These are phyloP conservation scores for Beauveria sp. DNA, from an alignment of 2,329 filamentous ascomycete genomes.

Conservation along the genomic window DNA sequence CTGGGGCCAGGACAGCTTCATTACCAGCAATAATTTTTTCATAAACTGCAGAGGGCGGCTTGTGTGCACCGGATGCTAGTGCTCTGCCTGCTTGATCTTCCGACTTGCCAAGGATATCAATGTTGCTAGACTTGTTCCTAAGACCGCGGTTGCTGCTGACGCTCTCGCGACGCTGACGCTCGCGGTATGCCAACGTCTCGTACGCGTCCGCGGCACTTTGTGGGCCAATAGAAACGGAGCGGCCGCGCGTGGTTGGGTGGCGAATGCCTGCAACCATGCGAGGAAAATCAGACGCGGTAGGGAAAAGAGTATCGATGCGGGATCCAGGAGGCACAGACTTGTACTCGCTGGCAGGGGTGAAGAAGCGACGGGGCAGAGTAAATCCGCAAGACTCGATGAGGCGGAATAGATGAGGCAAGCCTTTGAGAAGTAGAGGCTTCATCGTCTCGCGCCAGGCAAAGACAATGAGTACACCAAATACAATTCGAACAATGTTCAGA, in stretches of 20 bases:
- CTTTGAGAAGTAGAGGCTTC: slow-evolving; percentile 73
- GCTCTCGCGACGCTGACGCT: slow-evolving; percentile 51
- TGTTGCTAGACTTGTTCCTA: slow-evolving; percentile 35
- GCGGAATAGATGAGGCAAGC: slow-evolving; percentile 80
- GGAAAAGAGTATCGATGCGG: slow-evolving; percentile 76
- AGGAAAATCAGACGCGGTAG: slow-evolving; percentile 80
- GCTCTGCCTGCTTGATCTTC: slow-evolving; percentile 32
- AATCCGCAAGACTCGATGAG: slow-evolving; percentile 73
- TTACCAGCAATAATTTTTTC: slow-evolving; percentile 70
- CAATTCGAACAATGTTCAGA: slow-evolving; percentile 57
- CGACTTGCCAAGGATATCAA: slow-evolving; percentile 31
- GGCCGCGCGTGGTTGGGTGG: slow-evolving; percentile 60
- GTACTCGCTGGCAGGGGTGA: slow-evolving; percentile 85
- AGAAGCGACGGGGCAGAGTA: slow-evolving; percentile 80
- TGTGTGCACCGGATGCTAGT: slow-evolving; percentile 38
- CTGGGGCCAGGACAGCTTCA: slow-evolving; percentile 32
- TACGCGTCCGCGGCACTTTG: slow-evolving; percentile 96
- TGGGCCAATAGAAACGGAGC: slow-evolving; percentile 83
- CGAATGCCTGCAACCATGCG: slow-evolving; percentile 74
- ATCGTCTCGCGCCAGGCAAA: slow-evolving; percentile 86
- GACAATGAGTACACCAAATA: slow-evolving; percentile 74
- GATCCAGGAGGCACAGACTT: slow-evolving; percentile 66
- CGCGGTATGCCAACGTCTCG: slow-evolving; percentile 86
- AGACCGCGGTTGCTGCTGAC: slow-evolving; percentile 43
- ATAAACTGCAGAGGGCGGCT: slow-evolving; percentile 50